Evolutionary conservation across 2,329 filamentous ascomycete species (phyloP).

Genomic region (Ciborinia camelliae): DNA sequence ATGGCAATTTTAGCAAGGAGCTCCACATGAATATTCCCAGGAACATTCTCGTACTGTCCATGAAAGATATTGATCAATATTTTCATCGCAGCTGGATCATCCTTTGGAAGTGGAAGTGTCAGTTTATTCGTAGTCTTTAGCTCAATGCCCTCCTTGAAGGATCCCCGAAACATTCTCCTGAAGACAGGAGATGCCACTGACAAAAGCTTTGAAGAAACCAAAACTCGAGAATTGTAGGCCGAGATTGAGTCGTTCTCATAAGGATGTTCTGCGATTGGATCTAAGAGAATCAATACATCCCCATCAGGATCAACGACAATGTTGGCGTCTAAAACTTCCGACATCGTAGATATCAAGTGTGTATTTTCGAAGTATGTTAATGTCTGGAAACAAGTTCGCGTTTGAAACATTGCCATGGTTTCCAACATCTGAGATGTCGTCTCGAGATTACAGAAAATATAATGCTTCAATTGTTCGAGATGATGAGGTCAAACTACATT

Average conservation of each 20-base stretch:
- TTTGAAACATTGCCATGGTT: not conserved
- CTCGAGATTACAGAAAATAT: too few species aligned
- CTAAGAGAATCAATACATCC: not conserved
- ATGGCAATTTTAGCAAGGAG: not conserved
- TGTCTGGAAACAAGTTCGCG: not conserved
- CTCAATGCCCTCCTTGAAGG: not conserved
- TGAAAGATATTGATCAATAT: not conserved
- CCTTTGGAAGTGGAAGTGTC: not conserved
- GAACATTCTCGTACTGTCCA: not conserved
- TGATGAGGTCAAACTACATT: too few species aligned
- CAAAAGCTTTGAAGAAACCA: constrained; percentile 3
- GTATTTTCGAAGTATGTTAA: not conserved
- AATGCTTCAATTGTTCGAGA: too few species aligned
- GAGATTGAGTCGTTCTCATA: not conserved
- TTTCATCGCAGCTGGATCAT: not conserved
- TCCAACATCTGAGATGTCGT: not conserved
- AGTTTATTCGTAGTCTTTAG: not conserved
- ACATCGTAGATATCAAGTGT: not conserved
- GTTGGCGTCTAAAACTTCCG: not conserved
- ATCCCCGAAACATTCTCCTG: not conserved
- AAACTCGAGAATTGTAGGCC: not conserved
- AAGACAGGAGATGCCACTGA: not conserved
- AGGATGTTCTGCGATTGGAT: not conserved
- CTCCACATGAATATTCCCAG: not conserved
- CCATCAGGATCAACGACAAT: not conserved